phyloP scores from a whole-genome alignment of 2,329 filamentous ascomycete species.

The Ceratocystis cubensis region DNA sequence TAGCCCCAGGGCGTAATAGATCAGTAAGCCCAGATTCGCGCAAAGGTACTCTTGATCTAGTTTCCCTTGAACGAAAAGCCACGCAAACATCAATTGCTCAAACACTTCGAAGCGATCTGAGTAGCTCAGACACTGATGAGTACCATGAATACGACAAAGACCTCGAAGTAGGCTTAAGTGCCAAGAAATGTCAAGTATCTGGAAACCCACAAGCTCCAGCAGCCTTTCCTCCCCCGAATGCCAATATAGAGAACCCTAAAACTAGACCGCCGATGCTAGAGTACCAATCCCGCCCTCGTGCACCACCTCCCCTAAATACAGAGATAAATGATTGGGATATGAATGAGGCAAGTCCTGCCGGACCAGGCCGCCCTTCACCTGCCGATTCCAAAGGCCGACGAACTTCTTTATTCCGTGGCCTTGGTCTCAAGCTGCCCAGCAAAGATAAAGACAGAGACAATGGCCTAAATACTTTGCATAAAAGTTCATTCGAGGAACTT shows the following conservation, averaged over 20 bases:
- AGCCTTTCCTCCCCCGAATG: not conserved
- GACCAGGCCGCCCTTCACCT: not conserved
- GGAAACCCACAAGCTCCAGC: not conserved
- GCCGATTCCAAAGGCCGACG: constrained; percentile 6
- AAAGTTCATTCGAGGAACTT: not conserved
- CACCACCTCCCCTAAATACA: not conserved
- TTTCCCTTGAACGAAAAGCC: not conserved
- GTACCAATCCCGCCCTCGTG: not conserved
- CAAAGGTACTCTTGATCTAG: not conserved
- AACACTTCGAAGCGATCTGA: not conserved
- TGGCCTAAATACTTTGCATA: not conserved
- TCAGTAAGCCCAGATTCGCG: constrained; percentile 14
- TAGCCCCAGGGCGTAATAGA: constrained; percentile 4
- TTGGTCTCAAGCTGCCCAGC: constrained; percentile 11
- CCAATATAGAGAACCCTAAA: not conserved
- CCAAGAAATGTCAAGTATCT: not conserved
- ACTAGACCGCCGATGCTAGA: not conserved
- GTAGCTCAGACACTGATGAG: constrained; percentile 4
- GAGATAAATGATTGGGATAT: constrained; percentile 3
- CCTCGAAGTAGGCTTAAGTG: not conserved
- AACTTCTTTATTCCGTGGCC: constrained; percentile 3
- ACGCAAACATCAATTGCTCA: not conserved
- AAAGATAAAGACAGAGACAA: not conserved
- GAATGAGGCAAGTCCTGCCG: not conserved
- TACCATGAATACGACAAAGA: not conserved